Evolutionary conservation across 306 rosid species (phyloP).

Genomic region (Glycyrrhiza uralensis): DNA sequence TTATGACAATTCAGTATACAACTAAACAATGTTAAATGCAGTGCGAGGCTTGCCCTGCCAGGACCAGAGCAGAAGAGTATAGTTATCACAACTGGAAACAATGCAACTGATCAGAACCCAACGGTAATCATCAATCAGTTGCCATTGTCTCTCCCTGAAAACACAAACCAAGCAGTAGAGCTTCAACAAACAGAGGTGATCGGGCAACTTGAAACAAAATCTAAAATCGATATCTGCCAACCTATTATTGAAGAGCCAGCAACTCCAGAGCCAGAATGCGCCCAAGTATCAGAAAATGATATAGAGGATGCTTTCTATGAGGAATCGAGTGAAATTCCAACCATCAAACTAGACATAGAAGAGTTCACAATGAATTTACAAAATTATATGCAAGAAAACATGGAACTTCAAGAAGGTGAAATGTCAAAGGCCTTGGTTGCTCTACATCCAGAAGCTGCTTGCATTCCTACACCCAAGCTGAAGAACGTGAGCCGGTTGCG

Average conservation of each 20-base stretch:
- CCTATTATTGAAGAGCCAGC: slow-evolving; percentile 98
- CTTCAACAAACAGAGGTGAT: slow-evolving; percentile 41
- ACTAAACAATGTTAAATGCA: slow-evolving; percentile 44
- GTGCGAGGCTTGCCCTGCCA: slow-evolving; percentile 97
- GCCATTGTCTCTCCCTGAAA: slow-evolving; percentile 57
- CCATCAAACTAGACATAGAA: slow-evolving; percentile 70
- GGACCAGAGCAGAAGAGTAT: slow-evolving; percentile 81
- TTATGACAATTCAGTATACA: slow-evolving; percentile 34
- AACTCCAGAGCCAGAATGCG: slow-evolving; percentile 80
- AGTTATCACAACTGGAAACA: slow-evolving; percentile 50
- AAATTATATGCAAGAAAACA: slow-evolving; percentile 75
- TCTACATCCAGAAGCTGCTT: slow-evolving; percentile 69
- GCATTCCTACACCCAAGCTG: slow-evolving; percentile 82
- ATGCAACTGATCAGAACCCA: slow-evolving; percentile 37
- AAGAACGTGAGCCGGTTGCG: slow-evolving; percentile 85
- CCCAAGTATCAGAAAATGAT: slow-evolving; percentile 44
- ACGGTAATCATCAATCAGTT: slow-evolving; percentile 34
- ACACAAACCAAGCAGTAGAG: slow-evolving; percentile 42
- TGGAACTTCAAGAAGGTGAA: slow-evolving; percentile 86
- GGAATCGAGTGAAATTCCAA: slow-evolving; percentile 78
- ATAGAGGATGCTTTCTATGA: slow-evolving; percentile 72
- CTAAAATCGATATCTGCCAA: slow-evolving; percentile 44
- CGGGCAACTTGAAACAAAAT: slow-evolving; percentile 35
- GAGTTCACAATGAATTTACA: slow-evolving; percentile 81
- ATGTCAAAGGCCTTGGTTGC: slow-evolving; percentile 92